These are phyloP conservation scores for Zopfochytrium polystomum DNA, from an alignment of 371 early-diverging fungal genomes.

Conservation along the genomic window DNA sequence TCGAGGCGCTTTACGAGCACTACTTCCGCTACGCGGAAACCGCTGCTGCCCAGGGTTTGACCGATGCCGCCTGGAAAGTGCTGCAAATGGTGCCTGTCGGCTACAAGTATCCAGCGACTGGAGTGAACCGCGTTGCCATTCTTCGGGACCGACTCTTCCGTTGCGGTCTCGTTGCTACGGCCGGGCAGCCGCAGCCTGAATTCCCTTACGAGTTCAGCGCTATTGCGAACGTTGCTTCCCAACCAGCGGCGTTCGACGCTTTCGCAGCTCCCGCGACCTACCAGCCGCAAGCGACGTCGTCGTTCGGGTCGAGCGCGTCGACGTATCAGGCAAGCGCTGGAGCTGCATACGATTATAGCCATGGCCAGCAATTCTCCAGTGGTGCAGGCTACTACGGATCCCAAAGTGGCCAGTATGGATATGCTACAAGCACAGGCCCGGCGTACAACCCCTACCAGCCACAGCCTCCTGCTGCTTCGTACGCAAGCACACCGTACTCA, in stretches of 20 bases:
- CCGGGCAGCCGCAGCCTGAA: conserved; percentile 50
- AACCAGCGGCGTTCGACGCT: conserved; percentile 7
- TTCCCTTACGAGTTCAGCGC: conserved; percentile 65
- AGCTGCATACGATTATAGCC: no score
- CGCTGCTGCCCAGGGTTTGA: conserved; percentile 72
- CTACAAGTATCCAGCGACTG: conserved; percentile 11
- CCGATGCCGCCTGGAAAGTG: conserved; percentile 70
- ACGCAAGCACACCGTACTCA: no score
- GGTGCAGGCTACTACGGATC: no score
- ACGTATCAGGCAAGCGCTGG: no score
- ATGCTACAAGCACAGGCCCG: no score
- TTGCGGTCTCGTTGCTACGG: conserved; percentile 47
- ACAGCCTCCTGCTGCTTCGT: no score
- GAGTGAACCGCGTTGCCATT: conserved; percentile 40
- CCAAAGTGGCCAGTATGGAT: no score
- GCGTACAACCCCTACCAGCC: no score
- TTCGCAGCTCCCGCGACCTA: no score
- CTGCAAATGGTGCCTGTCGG: conserved; percentile 55
- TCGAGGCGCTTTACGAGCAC: conserved; percentile 75
- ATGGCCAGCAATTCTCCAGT: no score
- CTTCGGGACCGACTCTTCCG: conserved; percentile 75
- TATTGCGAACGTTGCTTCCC: conserved; percentile 35
- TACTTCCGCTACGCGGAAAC: conserved; percentile 84
- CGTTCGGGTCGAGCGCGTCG: no score
- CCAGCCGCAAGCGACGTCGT: no score